A percentile compares a stretch with the other conserved stretches of the same genome.
These are phyloP conservation scores for Aotearoamyces nothofagi DNA, from an alignment of 2,329 filamentous ascomycete species.

Conservation along the genomic window DNA sequence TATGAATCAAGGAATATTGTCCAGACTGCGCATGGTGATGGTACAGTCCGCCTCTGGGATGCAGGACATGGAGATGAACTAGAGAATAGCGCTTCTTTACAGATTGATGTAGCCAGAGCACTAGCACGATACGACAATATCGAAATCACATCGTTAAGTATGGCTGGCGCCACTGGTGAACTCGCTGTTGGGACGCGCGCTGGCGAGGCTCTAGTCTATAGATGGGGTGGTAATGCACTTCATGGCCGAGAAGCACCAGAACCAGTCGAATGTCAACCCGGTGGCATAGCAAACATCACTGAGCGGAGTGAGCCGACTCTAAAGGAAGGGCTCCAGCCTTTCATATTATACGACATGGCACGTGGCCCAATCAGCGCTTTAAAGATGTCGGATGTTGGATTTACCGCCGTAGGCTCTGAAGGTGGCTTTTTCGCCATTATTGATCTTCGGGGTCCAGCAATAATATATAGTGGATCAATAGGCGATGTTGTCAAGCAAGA, in stretches of 20 bases:
- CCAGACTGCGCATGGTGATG: conserved; percentile 78
- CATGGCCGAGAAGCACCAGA: conserved; percentile 46
- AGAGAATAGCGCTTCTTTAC: conserved; percentile 67
- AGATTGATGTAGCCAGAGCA: conserved; percentile 75
- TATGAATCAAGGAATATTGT: conserved; percentile 76
- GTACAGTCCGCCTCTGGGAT: conserved; percentile 87
- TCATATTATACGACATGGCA: conserved; percentile 68
- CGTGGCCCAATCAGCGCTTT: conserved; percentile 68
- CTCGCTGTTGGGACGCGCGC: conserved; percentile 65
- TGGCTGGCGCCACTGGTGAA: conserved; percentile 71
- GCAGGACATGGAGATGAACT: conserved; percentile 84
- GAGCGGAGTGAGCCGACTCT: conserved; percentile 56
- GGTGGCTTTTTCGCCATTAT: conserved; percentile 67
- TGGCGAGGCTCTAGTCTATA: conserved; percentile 78
- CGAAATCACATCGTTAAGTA: conserved; percentile 62
- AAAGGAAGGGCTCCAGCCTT: conserved; percentile 68
- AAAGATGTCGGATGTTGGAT: conserved; percentile 83
- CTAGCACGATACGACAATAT: conserved; percentile 66
- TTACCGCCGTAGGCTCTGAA: conserved; percentile 77
- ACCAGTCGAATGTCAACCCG: conserved; percentile 41
- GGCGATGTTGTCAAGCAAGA: conserved; percentile 62
- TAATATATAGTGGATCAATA: conserved; percentile 65
- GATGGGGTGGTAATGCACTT: conserved; percentile 71
- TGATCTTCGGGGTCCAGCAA: conserved; percentile 71
- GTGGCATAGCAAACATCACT: conserved; percentile 60